phyloP scores from a whole-genome alignment of 495 filamentous ascomycete genomes.

The Beverwykella pulmonaria region DNA sequence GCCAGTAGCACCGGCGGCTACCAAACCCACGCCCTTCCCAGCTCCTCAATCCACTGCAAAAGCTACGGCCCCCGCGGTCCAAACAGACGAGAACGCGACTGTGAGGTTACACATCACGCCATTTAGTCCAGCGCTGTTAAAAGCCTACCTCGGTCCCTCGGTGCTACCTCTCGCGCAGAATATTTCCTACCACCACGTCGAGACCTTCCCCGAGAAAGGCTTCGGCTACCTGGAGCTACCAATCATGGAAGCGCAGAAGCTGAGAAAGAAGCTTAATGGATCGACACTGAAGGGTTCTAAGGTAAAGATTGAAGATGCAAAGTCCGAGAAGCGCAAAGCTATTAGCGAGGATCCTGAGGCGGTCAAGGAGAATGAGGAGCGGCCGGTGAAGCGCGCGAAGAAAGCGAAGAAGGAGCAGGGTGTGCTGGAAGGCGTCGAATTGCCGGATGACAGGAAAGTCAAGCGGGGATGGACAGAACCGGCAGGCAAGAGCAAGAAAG shows the following conservation, averaged over 20 bases:
- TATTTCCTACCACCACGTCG: constrained; percentile 79
- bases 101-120: constrained; percentile 78
- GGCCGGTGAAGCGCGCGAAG: constrained; percentile 45
- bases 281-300: constrained; percentile 82
- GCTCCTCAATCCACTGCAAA: background rate
- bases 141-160: constrained; percentile 66
- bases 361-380: constrained; percentile 44
- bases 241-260: constrained; percentile 75
- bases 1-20: constrained; percentile 12
- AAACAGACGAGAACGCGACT: constrained; percentile 10
- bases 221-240: constrained; percentile 91
- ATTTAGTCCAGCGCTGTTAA: constrained; percentile 69
- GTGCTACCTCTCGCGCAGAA: constrained; percentile 69
- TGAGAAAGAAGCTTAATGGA: constrained; percentile 92
- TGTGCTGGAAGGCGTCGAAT: constrained; percentile 68
- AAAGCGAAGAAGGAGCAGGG: constrained; percentile 60
- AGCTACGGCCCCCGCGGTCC: constrained; percentile 4
- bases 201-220: constrained; percentile 83
- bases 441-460: constrained; percentile 73
- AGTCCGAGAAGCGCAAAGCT: constrained; percentile 52
- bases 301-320: constrained; percentile 78
- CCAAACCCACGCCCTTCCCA: background rate
- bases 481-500: constrained; percentile 49
- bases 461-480: constrained; percentile 89
- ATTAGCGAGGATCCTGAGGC: constrained; percentile 35